Conservation (phyloP, 225 moss, liverwort and hornwort species). For the Straminergon stramineum region DNA sequence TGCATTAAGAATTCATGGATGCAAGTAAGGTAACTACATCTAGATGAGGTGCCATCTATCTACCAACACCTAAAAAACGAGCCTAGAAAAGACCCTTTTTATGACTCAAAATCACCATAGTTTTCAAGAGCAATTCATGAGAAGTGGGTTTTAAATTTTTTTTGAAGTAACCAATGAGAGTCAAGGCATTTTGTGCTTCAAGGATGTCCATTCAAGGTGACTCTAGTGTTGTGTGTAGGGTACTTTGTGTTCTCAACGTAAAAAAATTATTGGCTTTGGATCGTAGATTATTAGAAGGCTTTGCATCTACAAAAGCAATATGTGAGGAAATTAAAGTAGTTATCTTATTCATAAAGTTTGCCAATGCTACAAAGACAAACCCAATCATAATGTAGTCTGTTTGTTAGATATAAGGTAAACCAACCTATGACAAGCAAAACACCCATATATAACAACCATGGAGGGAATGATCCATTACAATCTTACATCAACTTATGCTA, state of each 20-base stretch:
- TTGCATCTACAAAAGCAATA: not conserved
- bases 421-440: not conserved
- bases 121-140: not conserved
- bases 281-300: accelerated
- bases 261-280: not conserved
- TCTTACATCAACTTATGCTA: not conserved
- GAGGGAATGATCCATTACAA: not conserved
- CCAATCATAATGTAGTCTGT: not conserved
- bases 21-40: not conserved
- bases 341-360: not conserved
- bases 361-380: not conserved
- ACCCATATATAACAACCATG: not conserved
- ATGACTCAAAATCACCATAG: not conserved
- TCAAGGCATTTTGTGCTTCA: not conserved
- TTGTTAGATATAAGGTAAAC: not conserved
- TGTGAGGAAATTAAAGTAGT: not conserved
- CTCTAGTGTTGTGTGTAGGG: accelerated
- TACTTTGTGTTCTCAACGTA: accelerated
- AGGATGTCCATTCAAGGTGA: not conserved
- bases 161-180: not conserved
- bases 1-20: not conserved
- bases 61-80: too few relatives aligned
- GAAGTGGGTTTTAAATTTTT: not conserved
- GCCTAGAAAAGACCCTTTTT: not conserved
- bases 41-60: not conserved